These are phyloP conservation scores for Cytospora paraplurivora DNA, from an alignment of 2,329 filamentous ascomycete genomes.

Conservation along the genomic window DNA sequence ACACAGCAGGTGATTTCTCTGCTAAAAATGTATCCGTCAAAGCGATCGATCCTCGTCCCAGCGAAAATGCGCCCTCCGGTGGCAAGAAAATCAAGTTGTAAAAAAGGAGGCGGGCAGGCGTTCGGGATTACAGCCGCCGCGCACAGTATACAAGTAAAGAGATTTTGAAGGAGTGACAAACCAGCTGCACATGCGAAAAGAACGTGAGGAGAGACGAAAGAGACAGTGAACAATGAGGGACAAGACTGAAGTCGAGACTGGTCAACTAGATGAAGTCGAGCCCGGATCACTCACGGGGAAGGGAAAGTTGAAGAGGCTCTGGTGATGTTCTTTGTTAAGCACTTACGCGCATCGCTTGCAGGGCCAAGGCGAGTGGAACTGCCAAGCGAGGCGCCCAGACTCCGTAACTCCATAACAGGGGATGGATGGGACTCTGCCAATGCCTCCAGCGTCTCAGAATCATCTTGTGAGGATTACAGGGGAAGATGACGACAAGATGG, in stretches of 20 bases:
- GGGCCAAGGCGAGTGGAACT: constrained; percentile 1
- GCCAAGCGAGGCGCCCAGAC: constrained; percentile 4
- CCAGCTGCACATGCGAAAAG: constrained; percentile 21
- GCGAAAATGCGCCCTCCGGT: constrained; percentile 13
- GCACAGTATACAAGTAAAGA: not conserved
- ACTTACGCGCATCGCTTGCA: constrained; percentile 6
- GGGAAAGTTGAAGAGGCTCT: not conserved
- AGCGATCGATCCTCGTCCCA: not conserved
- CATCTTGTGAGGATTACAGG: not conserved
- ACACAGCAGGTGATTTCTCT: constrained; percentile 8
- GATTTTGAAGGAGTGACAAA: constrained; percentile 21
- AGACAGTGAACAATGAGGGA: not conserved
- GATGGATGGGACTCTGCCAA: constrained; percentile 20
- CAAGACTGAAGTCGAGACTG: constrained; percentile 11
- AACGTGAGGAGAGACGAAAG: not conserved
- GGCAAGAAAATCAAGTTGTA: constrained; percentile 11
- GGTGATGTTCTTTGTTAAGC: constrained; percentile 10
- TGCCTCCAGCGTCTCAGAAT: constrained; percentile 24
- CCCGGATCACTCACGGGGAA: constrained; percentile 4
- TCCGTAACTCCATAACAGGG: constrained; percentile 22
- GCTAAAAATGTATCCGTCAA: not conserved
- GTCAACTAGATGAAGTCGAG: constrained; percentile 20
- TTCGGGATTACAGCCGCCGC: constrained; percentile 4
- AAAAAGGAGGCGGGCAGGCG: not conserved
- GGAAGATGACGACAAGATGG: not conserved